phyloP scores from a whole-genome alignment of 1,284 basidiomycete genomes.

The Vanrija pseudolonga region DNA sequence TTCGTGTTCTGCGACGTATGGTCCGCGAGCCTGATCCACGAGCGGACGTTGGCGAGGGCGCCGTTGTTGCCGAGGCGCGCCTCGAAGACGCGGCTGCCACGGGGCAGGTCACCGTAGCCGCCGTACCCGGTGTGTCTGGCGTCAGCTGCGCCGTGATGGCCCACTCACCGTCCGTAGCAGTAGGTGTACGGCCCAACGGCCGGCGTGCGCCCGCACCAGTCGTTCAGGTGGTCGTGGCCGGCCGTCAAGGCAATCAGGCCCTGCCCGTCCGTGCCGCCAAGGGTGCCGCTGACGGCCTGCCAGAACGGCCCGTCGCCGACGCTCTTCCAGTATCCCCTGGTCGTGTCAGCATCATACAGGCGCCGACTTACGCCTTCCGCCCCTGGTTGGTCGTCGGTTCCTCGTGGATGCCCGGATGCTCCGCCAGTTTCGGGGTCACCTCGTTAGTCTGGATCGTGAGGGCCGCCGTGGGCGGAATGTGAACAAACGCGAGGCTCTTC shows the following conservation, averaged over 20 bases:
- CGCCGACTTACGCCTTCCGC: too few relatives aligned
- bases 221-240: constrained; percentile 27
- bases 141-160: too few relatives aligned
- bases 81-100: constrained; percentile 6
- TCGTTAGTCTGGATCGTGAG: not conserved
- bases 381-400: not conserved
- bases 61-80: not conserved
- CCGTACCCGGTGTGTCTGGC: constrained; percentile 14
- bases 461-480: constrained; percentile 12
- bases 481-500: constrained; percentile 15
- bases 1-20: constrained; percentile 4
- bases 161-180: constrained; percentile 10
- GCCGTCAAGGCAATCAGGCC: constrained; percentile 11
- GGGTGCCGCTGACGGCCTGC: constrained; percentile 1
- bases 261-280: constrained; percentile 1
- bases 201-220: constrained; percentile 18
- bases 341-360: too few relatives aligned
- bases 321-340: not conserved
- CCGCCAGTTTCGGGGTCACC: not conserved
- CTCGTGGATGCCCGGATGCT: constrained; percentile 5
- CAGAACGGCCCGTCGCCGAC: constrained; percentile 5
- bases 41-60: not conserved
- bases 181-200: constrained; percentile 7
- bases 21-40: constrained; percentile 10
- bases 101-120: constrained; percentile 8